A percentile compares a stretch with the other conserved stretches of the same genome.
Evolutionary conservation across 2,329 filamentous ascomycete species (phyloP).

Genomic region (Xylaria multiplex): DNA sequence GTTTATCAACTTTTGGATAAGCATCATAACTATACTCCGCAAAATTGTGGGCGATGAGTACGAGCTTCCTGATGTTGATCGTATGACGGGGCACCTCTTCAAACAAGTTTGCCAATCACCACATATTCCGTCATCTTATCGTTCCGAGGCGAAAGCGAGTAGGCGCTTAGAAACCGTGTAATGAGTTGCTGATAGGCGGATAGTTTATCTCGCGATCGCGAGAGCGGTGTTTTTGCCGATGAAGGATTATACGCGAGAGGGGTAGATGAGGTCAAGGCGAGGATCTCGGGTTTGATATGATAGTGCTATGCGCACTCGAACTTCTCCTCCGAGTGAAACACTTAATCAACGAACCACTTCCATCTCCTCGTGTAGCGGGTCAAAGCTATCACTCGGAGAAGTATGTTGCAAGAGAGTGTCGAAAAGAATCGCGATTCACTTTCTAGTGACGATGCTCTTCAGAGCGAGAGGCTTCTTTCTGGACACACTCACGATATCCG

Average conservation of each 20-base stretch:
- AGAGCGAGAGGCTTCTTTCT: neutral
- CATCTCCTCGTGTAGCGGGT: neutral
- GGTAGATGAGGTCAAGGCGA: neutral
- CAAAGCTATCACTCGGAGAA: neutral
- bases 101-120: neutral
- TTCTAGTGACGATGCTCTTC: neutral
- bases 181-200: neutral
- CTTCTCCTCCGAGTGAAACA: too few relatives aligned
- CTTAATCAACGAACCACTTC: neutral
- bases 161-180: neutral
- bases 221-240: neutral
- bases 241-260: slow-evolving; percentile 11
- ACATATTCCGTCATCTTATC: neutral
- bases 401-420: neutral
- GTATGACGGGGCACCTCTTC: neutral
- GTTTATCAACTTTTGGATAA: neutral
- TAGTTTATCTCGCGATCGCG: neutral
- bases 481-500: neutral
- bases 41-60: neutral
- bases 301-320: too few relatives aligned
- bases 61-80: neutral
- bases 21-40: neutral
- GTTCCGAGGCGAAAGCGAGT: neutral
- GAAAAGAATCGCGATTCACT: slow-evolving; percentile 5
- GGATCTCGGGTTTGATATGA: too few relatives aligned